Evolutionary conservation across 192 early-diverging fungal species (phyloP), one percentile per base, ranked within the genome.

Genomic region (Thamnidium elegans): DNA sequence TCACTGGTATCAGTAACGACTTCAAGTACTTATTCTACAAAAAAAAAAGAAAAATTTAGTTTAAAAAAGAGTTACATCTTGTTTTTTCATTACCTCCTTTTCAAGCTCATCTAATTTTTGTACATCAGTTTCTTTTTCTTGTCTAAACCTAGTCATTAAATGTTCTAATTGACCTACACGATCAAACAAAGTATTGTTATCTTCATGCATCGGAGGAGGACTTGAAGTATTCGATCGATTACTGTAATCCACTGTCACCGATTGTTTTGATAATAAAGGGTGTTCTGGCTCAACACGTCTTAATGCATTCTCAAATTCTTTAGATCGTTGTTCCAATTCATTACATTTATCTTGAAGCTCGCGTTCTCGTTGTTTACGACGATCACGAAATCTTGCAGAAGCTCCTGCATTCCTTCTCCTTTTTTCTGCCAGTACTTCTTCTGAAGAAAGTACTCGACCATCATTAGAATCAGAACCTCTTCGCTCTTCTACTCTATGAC

Each of bases 351-450:
- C 71, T 17, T 77, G 71, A 63, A 84, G 76, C 42, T 84, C 86
- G 32, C 78, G 70, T 65, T 86, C 86, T 11, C 84, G 78, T 60
- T 84, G 79, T 55, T 87, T 87, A 61, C 86, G 78, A 2, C 86
- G 84, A 54, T 84, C 83, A 48, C 86, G 78, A 65, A 87, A 87
- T 42, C 86, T 58, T 5, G 86, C 84, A 7, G 84, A 86, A 0
- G 86, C 86, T 51, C 75, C 84, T 20, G 86, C 86, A 47, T 87
- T 87, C 48, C 86, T 71, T 50, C 79, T 76, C 61, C 86, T 66
- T 52, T 85, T 80, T 63, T 87, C 86, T 19, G 80, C 81, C 19
- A 87, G 65, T 13, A 87, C 76, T 36, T 81, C 70, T 2, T 75
- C 77, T 0, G 84, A 73, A 19, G 50, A 31, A 23, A 61, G 21